Base-by-base conservation (phyloP, 805 yeast species). In the Metschnikowia kunwiensis region DNA sequence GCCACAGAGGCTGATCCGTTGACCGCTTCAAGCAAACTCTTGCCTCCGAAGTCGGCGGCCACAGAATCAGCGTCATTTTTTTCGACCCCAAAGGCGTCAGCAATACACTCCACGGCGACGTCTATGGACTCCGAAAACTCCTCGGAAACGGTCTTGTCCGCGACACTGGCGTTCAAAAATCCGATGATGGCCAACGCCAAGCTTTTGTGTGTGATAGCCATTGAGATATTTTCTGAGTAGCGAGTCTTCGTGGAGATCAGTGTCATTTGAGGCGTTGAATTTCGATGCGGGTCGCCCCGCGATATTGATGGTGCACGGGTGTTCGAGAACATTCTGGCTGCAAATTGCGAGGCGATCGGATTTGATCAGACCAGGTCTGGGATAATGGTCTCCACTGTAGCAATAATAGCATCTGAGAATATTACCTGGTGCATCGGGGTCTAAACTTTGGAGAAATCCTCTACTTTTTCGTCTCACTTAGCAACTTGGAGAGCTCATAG, bases 91-190 rank as follows among this genome's bases (percentile, higher is more conserved):
- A 82, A 91, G 8, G 95, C 87, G 52, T 89, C 97, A 16, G 85
- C 77, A 40, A 93, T 77, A 68, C 97, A 87, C 55, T 87, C 96
- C 48, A 88, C 75, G 43, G 97, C 97, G 34, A 91, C 95, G 48
- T 88, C 96, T 50, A 91, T 71, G 7, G 96, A 86, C 50, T 93
- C 97, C 38, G 74, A 72, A 56, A 80, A 86, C 46, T 91, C 97
- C 44, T 80, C 84, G 24, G 82, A 63, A 30, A 89, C 75, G 27
- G 75, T 74, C 27, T 85, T 84, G 44, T 74, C 72, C 30, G 72
- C 56, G 13, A 83, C 75, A 8, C 85, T 63, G 12, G 66, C 52
- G 50, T 76, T 72, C 50, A 93, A 72, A 59, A 81, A 91, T 43
- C 78, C 76, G 29, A 87, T 80, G 47, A 91, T 80, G 34, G 86